Evolutionary conservation across 495 filamentous ascomycete genomes (phyloP).

Genomic region (Penicillium waksmanii): DNA sequence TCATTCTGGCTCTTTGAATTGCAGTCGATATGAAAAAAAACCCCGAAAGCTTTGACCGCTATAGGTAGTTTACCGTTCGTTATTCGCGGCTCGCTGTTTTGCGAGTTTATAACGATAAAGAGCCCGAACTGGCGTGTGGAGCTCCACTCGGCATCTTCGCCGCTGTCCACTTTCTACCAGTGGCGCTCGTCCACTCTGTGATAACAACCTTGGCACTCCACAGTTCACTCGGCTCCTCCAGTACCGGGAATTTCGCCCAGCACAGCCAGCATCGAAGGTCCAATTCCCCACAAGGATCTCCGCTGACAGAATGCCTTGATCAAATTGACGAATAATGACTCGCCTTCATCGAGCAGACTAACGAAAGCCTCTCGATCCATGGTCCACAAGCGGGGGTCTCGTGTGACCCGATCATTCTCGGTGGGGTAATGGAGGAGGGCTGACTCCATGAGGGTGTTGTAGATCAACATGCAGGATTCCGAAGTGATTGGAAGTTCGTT

Average conservation of each 20-base stretch:
- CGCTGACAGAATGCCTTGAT: slow-evolving; percentile 8
- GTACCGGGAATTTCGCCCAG: slow-evolving; percentile 15
- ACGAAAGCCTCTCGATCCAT: slow-evolving; percentile 13
- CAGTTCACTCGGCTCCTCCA: slow-evolving; percentile 9
- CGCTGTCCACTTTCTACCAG: background rate
- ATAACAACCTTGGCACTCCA: slow-evolving; percentile 2
- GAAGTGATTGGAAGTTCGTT: slow-evolving; percentile 14
- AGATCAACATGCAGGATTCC: slow-evolving; percentile 18
- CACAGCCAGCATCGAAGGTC: slow-evolving; percentile 16
- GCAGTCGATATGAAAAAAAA: background rate
- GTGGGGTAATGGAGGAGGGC: slow-evolving; percentile 1
- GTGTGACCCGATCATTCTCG: slow-evolving; percentile 6
- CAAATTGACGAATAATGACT: slow-evolving; percentile 9
- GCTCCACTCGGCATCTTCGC: slow-evolving; percentile 7
- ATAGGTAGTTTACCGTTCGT: background rate
- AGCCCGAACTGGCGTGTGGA: slow-evolving; percentile 6
- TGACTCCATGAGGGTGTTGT: slow-evolving; percentile 17
- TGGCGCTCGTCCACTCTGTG: slow-evolving; percentile 2
- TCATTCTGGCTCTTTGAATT: slow-evolving; percentile 8
- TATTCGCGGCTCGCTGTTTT: background rate
- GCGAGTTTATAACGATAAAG: slow-evolving; percentile 9
- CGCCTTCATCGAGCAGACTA: slow-evolving; percentile 14
- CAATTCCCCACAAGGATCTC: slow-evolving; percentile 14
- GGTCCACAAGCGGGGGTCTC: slow-evolving; percentile 16
- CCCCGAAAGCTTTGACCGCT: background rate